Percentiles rank a stretch among this genome's conserved stretches.
Evolutionary conservation across 1,284 basidiomycete species (phyloP).

Genomic region (Exobasidium rhododendri): DNA sequence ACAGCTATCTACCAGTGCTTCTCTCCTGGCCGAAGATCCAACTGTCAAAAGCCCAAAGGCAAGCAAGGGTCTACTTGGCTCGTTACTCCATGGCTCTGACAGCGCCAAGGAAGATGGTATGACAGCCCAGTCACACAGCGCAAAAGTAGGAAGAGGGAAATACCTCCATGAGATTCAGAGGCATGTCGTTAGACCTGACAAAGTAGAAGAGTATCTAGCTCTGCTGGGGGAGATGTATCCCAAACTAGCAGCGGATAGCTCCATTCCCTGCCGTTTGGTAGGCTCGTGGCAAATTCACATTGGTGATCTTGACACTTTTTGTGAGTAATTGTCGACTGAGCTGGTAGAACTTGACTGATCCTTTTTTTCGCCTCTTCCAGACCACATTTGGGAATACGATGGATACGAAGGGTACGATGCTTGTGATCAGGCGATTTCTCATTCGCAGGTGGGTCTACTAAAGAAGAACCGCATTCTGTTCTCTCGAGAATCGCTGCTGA

Average conservation of each 20-base stretch:
- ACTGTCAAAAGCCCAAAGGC: background rate
- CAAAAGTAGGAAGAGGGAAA: slow-evolving; percentile 39
- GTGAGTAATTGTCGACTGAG: slow-evolving; percentile 15
- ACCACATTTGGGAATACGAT: slow-evolving; percentile 52
- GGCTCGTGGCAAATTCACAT: slow-evolving; percentile 50
- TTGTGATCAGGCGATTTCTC: slow-evolving; percentile 21
- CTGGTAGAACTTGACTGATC: no score
- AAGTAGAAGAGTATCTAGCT: slow-evolving; percentile 35
- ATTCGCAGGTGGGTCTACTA: slow-evolving; percentile 19
- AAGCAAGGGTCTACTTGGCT: slow-evolving; percentile 15
- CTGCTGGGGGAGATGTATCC: slow-evolving; percentile 38
- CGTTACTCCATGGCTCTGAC: slow-evolving; percentile 44
- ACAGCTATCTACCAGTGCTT: background rate
- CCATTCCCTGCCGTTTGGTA: slow-evolving; percentile 25
- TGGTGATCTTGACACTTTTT: slow-evolving; percentile 51
- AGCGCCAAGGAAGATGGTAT: slow-evolving; percentile 34
- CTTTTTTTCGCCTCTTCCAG: background rate
- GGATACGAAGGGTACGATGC: slow-evolving; percentile 49
- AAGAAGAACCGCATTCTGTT: no score
- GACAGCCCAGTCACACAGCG: slow-evolving; percentile 29
- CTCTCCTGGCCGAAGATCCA: background rate
- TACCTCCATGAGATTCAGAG: slow-evolving; percentile 51
- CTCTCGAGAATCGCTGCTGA: no score
- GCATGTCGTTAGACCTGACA: slow-evolving; percentile 39
- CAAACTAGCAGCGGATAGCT: slow-evolving; percentile 26